These are phyloP conservation scores for Diplodia intermedia DNA, from an alignment of 2,329 filamentous ascomycete species.

Conservation along the genomic window DNA sequence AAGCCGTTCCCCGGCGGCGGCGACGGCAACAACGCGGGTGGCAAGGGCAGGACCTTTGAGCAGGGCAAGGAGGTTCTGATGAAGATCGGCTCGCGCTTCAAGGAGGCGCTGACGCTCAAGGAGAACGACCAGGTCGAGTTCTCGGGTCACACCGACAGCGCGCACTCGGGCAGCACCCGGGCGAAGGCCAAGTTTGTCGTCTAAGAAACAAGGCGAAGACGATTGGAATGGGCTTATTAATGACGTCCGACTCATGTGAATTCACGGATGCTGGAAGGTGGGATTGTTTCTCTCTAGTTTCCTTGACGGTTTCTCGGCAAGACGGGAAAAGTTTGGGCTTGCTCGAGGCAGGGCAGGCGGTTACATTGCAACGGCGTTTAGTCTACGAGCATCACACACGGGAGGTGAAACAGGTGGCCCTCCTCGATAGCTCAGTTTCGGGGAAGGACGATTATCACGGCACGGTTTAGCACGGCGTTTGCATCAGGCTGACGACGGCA, in stretches of 20 bases:
- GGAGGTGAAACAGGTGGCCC: constrained; percentile 36
- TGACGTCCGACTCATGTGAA: constrained; percentile 18
- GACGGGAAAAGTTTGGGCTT: constrained; percentile 26
- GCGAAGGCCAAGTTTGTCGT: constrained; percentile 94
- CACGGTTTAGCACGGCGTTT: constrained; percentile 33
- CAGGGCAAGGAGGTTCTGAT: constrained; percentile 86
- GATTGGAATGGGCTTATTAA: constrained; percentile 2
- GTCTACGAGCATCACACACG: constrained; percentile 26
- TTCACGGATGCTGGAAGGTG: constrained; percentile 4
- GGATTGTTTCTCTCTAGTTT: constrained; percentile 26
- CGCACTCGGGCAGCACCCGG: constrained; percentile 89
- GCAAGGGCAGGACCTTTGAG: constrained; percentile 77
- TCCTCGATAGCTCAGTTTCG: constrained; percentile 30
- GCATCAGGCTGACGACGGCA: constrained; percentile 31
- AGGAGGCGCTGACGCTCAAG: constrained; percentile 84
- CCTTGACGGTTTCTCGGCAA: constrained; percentile 3
- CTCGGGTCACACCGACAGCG: constrained; percentile 93
- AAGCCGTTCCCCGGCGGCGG: constrained; percentile 80
- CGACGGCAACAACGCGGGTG: constrained; percentile 73
- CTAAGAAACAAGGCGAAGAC: constrained; percentile 54
- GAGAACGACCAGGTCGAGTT: constrained; percentile 85
- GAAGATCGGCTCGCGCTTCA: constrained; percentile 88
- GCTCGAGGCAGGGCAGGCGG: constrained; percentile 23
- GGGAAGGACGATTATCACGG: constrained; percentile 32
- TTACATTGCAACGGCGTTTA: constrained; percentile 31